Conservation (phyloP, 2,329 filamentous ascomycete genomes). For the Cordyceps farinosa region DNA sequence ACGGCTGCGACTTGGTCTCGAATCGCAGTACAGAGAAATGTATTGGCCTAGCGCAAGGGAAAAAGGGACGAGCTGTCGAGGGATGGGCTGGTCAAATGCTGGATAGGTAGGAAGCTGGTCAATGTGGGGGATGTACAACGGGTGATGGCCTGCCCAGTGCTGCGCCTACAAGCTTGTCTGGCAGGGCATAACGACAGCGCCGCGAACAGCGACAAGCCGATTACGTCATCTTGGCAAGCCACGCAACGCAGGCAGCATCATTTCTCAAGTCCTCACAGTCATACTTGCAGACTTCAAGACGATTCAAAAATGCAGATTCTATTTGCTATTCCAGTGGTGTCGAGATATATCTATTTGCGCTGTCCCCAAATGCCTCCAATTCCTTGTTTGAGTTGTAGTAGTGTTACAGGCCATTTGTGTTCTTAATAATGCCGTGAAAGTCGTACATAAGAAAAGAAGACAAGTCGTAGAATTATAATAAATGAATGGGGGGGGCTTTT, state of each 20-base stretch:
- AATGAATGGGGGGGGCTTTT: constrained; percentile 6
- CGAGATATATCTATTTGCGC: constrained; percentile 20
- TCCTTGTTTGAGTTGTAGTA: constrained; percentile 12
- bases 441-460: constrained; percentile 20
- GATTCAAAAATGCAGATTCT: constrained; percentile 16
- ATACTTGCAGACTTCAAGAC: not conserved
- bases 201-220: not conserved
- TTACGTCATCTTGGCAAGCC: constrained; percentile 15
- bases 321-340: constrained; percentile 18
- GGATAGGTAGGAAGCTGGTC: not conserved
- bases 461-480: constrained; percentile 19
- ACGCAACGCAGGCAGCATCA: not conserved
- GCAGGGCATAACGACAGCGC: not conserved
- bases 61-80: not conserved
- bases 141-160: not conserved
- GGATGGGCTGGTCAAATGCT: not conserved
- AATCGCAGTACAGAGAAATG: not conserved
- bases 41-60: not conserved
- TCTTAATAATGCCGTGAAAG: constrained; percentile 16
- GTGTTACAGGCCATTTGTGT: constrained; percentile 18
- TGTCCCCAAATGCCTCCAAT: constrained; percentile 17
- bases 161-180: not conserved
- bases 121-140: constrained; percentile 12
- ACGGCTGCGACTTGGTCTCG: no score
- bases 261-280: not conserved